These are phyloP conservation scores for Aspergillus conjunctus DNA, from an alignment of 495 filamentous ascomycete species.

Conservation along the genomic window DNA sequence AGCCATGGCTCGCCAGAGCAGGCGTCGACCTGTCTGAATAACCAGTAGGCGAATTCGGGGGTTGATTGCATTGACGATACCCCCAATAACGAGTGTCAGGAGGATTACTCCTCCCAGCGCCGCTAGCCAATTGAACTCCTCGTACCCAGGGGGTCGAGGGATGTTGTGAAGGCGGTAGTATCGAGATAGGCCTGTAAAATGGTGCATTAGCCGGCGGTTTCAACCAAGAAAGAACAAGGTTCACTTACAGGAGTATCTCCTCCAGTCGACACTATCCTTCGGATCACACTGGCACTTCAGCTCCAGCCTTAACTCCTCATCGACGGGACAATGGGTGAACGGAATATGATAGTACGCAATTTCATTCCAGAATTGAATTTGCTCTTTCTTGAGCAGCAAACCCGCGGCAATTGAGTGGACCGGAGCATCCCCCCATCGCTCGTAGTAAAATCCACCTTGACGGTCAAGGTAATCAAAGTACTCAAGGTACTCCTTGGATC, in stretches of 20 bases:
- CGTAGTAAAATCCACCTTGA: conserved; percentile 91
- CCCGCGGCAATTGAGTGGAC: conserved; percentile 93
- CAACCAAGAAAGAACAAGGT: background rate
- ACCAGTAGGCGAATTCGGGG: conserved; percentile 28
- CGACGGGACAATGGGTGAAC: conserved; percentile 95
- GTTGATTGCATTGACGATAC: conserved; percentile 27
- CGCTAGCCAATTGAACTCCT: conserved; percentile 59
- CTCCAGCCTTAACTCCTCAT: conserved; percentile 75
- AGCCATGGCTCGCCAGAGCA: conserved; percentile 18
- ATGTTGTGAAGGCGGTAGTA: conserved; percentile 82
- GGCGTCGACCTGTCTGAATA: conserved; percentile 4
- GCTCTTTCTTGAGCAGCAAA: conserved; percentile 81
- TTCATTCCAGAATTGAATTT: conserved; percentile 98
- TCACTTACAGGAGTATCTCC: conserved; percentile 86
- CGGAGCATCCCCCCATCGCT: conserved; percentile 89
- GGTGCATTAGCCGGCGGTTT: conserved; percentile 16
- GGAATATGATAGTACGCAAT: conserved; percentile 99
- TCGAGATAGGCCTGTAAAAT: conserved; percentile 66
- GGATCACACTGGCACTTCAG: conserved; percentile 93
- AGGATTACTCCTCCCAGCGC: conserved; percentile 28
- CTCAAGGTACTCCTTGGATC: conserved; percentile 76
- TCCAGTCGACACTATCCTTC: conserved; percentile 98
- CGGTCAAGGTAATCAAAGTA: conserved; percentile 78
- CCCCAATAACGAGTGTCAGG: conserved; percentile 18
- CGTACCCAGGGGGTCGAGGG: conserved; percentile 78